phyloP scores from a whole-genome alignment of 345 rosid genomes.

The Abelmoschus esculentus region DNA sequence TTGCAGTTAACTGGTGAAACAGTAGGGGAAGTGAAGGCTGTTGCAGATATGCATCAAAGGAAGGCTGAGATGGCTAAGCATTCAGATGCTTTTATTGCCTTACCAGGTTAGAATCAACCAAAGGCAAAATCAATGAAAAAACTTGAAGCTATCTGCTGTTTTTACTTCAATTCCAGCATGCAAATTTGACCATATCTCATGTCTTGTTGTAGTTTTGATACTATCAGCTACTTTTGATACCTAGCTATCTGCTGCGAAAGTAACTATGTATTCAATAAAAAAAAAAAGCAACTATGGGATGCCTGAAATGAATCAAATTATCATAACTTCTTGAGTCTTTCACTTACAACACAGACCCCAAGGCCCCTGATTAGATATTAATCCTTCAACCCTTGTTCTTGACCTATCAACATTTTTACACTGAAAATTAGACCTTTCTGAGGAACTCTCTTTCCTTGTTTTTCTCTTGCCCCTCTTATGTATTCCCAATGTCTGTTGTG shows the following conservation, averaged over 20 bases:
- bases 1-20: conserved; percentile 35
- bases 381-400: conserved; percentile 29
- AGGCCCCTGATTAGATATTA: conserved; percentile 25
- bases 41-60: conserved; percentile 98
- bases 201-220: conserved; percentile 7
- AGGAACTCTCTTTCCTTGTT: not conserved
- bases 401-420: conserved; percentile 77
- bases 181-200: conserved; percentile 10
- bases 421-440: conserved; percentile 53
- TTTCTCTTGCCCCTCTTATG: conserved; percentile 14
- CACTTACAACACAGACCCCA: conserved; percentile 16
- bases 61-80: conserved; percentile 99
- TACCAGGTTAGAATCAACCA: conserved; percentile 57
- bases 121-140: too few species aligned
- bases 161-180: conserved; percentile 11
- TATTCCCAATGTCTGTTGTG: conserved; percentile 14
- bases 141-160: too few species aligned
- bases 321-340: too few species aligned
- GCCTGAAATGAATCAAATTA: too few species aligned
- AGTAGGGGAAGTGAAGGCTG: conserved; percentile 99
- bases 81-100: conserved; percentile 99
- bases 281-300: conserved; percentile 17
- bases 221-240: conserved; percentile 11
- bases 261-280: not conserved
- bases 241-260: conserved; percentile 19